Evolutionary conservation across 345 rosid genomes (phyloP), one percentile per base, ranked within the genome.

Genomic region (Brassica juncea): DNA sequence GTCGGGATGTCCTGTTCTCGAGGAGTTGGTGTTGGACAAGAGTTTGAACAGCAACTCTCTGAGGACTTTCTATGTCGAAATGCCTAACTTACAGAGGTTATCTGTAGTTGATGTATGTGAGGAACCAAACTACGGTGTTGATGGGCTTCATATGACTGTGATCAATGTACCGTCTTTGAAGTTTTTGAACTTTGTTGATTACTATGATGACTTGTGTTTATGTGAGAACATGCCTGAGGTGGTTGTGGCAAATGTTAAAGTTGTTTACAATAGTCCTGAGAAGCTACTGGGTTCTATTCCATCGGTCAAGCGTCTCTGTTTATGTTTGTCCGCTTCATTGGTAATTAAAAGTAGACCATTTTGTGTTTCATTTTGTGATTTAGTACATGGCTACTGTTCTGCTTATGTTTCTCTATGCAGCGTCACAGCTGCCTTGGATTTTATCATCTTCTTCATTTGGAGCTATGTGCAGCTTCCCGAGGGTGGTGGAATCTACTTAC

Each of bases 241-340:
- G 73, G 66, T n/a, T 6, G 59, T 57, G 47, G 73, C 73, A 4
- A 75, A 67, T 57, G 72, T 75, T 2, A 57, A 66, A 1, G 6
- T 67, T 37, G 23, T 35, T 58, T 15, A 15, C 21, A 6, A 57
- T 23, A 34, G 11, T 16, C 39, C 73, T 8, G 30, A 35, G 72
- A 37, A 1, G 44, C 72, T 75, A n/a, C 16, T 75, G 59, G 8
- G 44, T 57, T 75, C 59, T 59, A 10, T 67, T 59, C 19, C 73
- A 35, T 75, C 79, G 37, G 73, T 58, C 67, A 75, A 75, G 31
- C 21, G 57, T 8, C 67, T 67, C 67, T 75, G 59, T 6, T 57
- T 67, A 58, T 75, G 73, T 55, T 39, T 58, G 4, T 25, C 57
- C 8, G 19, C 8, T 52, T 52, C 57, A n/a, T n/a, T n/a, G 57